These are phyloP conservation scores for Coniochaeta sp. DNA, from an alignment of 2,329 filamentous ascomycete species.

Conservation along the genomic window DNA sequence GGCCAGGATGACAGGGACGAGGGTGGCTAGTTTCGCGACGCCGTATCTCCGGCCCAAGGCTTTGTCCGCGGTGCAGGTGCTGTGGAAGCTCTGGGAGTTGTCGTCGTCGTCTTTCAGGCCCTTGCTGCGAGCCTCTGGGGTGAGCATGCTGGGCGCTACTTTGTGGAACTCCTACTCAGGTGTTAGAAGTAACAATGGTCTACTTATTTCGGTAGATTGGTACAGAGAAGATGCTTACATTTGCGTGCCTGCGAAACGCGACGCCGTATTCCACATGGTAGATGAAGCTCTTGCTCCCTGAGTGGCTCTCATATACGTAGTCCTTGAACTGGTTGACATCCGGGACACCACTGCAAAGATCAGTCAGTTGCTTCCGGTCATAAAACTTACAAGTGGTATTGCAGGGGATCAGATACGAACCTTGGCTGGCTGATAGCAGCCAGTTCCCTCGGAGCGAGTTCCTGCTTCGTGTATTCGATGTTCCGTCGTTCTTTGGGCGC, in stretches of 20 bases:
- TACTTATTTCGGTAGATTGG: not conserved
- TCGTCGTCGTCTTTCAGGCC: not conserved
- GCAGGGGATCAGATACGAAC: not conserved
- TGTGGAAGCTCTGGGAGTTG: not conserved
- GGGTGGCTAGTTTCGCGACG: not conserved
- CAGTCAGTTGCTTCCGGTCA: not conserved
- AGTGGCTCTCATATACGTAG: not conserved
- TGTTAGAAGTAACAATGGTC: not conserved
- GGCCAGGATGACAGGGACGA: not conserved
- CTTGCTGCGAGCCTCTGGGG: not conserved
- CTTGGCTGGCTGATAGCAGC: not conserved
- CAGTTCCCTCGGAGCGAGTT: not conserved
- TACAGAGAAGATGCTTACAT: not conserved
- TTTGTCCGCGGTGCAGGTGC: slow-evolving; percentile 4
- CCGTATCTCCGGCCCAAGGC: not conserved
- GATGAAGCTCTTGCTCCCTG: not conserved
- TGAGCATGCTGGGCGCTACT: not conserved
- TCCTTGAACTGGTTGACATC: not conserved
- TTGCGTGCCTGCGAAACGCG: not conserved
- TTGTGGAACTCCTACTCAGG: not conserved
- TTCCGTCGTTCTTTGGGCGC: not conserved
- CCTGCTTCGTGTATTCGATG: not conserved
- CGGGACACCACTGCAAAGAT: not conserved
- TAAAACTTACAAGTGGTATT: not conserved
- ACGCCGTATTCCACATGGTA: not conserved